These are phyloP conservation scores for Solanum rostratum DNA, from an alignment of 257 asterid genomes.

Conservation along the genomic window DNA sequence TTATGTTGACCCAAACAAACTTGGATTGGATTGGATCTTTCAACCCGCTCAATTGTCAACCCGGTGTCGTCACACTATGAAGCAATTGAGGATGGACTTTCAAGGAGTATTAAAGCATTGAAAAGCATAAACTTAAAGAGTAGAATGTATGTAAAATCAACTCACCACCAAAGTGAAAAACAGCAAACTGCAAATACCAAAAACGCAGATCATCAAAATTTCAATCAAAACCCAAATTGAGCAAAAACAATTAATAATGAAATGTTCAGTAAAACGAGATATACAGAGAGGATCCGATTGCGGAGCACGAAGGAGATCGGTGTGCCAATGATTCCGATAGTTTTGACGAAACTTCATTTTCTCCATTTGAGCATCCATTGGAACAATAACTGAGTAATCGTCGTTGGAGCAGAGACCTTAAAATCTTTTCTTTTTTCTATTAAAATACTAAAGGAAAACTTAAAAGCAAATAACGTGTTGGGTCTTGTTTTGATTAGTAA, in stretches of 20 bases:
- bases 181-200: constrained; percentile 22
- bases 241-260: not conserved
- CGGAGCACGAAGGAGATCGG: constrained; percentile 19
- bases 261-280: not conserved
- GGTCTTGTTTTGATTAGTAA: not conserved
- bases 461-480: too few species aligned
- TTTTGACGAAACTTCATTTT: constrained; percentile 17
- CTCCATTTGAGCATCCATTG: constrained; percentile 9
- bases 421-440: not conserved
- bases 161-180: constrained; percentile 25
- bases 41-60: too few species aligned
- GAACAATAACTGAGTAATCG: not conserved
- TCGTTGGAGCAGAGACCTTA: not conserved
- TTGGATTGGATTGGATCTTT: too few species aligned
- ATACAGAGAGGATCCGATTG: constrained; percentile 19
- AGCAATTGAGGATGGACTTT: too few species aligned
- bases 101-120: too few species aligned
- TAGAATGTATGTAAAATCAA: not conserved
- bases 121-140: not conserved
- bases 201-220: not conserved
- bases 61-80: too few species aligned
- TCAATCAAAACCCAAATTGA: not conserved
- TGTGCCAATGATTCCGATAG: constrained; percentile 14
- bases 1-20: too few species aligned
- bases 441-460: too few species aligned